Base-by-base conservation (phyloP, 768 basidiomycete genomes). In the Agaricus sinodeliciosus region DNA sequence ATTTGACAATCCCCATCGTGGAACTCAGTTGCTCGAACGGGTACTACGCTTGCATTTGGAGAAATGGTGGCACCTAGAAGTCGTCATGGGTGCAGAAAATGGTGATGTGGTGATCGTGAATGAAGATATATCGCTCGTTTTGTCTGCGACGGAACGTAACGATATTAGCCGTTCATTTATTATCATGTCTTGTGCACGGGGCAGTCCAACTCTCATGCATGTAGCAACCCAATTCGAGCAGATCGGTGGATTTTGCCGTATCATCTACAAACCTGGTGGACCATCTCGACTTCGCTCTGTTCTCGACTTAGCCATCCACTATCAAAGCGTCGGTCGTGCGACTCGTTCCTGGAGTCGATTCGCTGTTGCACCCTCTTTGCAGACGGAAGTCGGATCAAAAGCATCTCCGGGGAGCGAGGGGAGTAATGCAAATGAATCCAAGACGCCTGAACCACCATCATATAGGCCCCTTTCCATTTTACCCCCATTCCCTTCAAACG, bases 181-280 rank as follows among this genome's bases (percentile, higher is more conserved):
- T 60, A 71, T 94, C 48, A 72, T 94, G 35, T 85, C 87, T 15
- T 77, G 86, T 0, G 75, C 77, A 27, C 80, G 90, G 42, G 84
- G 87, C 15, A 84, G 79, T 64, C 74, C 84, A 13, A 67, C 72
- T 48, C 64, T 85, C 48, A 79, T 87, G 74, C 69, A 73, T 9
- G 77, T 82, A 12, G 81, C 83, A 49, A 77, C 73, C 53, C 82
- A 88, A 18, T 85, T 88, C 62, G 90, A 92, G 63, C 74, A 75
- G 40, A 79, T 84, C 9, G 94, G 94, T 8, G 93, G 93, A 25
- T 88, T 90, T 67, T 92, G 89, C 66, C 84, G 89, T n/a, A 73
- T 92, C 19, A 69, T 94, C 11, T 89, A 85, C 77, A 97, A 96
- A 65, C 94, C 94, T 9, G 84, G 84, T 22, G 91, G 93, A 2